Evolutionary conservation across 768 basidiomycete species (phyloP).

Genomic region (Serendipita sp.): DNA sequence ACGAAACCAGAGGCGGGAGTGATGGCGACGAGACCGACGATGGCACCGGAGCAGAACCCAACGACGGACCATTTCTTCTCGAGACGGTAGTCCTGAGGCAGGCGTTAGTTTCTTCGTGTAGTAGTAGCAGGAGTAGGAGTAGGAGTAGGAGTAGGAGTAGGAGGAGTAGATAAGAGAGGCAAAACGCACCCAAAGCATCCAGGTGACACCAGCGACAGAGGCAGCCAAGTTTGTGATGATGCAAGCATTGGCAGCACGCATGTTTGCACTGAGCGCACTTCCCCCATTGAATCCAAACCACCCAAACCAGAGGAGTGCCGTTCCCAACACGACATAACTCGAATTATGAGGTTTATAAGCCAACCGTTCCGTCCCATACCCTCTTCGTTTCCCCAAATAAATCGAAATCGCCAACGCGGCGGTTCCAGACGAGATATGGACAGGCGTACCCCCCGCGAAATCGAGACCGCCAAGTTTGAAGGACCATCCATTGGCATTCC

Average conservation of each 20-base stretch:
- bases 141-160: no score
- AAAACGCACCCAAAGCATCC: conserved; percentile 68
- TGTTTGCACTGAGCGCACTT: conserved; percentile 72
- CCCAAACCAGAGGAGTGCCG: conserved; percentile 83
- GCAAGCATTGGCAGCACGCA: conserved; percentile 76
- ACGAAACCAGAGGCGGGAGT: conserved; percentile 76
- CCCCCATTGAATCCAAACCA: conserved; percentile 96
- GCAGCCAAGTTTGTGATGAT: conserved; percentile 90
- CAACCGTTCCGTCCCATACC: conserved; percentile 79
- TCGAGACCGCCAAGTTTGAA: conserved; percentile 68
- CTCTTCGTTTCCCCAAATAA: conserved; percentile 79
- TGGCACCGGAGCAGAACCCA: conserved; percentile 91
- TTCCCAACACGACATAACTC: conserved; percentile 84
- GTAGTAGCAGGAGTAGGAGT: no score
- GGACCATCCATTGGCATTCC: conserved; percentile 71
- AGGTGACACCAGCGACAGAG: conserved; percentile 70
- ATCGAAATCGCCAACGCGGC: conserved; percentile 69
- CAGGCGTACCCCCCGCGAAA: conserved; percentile 91
- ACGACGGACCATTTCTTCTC: conserved; percentile 89
- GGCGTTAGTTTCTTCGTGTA: conserved; percentile 21
- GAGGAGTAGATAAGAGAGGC: no score
- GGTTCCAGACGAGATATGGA: conserved; percentile 88
- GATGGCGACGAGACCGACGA: conserved; percentile 78
- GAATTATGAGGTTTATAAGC: conserved; percentile 93
- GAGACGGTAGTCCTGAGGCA: conserved; percentile 54